Evolutionary conservation across 352 stramenopile species (phyloP).

Genomic region (Phytophthora rubi): DNA sequence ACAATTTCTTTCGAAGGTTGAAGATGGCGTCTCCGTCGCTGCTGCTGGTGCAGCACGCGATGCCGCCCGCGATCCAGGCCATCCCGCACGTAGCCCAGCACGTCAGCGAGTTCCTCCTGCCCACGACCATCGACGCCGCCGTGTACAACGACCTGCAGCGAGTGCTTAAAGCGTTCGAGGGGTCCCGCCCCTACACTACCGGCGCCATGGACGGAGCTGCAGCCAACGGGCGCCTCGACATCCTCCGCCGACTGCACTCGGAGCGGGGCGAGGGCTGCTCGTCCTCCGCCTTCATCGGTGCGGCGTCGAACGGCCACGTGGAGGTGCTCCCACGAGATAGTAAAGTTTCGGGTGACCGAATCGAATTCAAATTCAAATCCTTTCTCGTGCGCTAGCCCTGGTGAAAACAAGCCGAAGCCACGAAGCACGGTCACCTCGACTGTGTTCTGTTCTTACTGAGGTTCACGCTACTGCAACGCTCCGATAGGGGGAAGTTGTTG

Average conservation of each 20-base stretch:
- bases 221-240: constrained; percentile 10
- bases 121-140: constrained; percentile 1
- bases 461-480: not conserved
- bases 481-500: not conserved
- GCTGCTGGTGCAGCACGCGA: not conserved
- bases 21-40: not conserved
- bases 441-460: not conserved
- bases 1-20: too few species aligned
- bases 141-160: not conserved
- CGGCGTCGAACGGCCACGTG: not conserved
- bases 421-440: not conserved
- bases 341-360: too few species aligned
- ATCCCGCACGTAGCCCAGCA: not conserved
- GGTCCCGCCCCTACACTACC: not conserved
- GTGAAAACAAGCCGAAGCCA: too few species aligned
- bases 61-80: not conserved
- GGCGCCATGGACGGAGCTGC: constrained; percentile 21
- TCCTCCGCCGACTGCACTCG: constrained; percentile 11
- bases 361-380: too few species aligned
- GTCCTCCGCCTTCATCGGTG: constrained; percentile 6
- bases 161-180: not conserved
- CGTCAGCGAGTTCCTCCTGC: not conserved
- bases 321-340: too few species aligned
- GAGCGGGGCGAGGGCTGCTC: constrained; percentile 13
- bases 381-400: too few species aligned